Evolutionary conservation across 495 filamentous ascomycete species (phyloP).

Genomic region (Talaromyces trachyspermus): DNA sequence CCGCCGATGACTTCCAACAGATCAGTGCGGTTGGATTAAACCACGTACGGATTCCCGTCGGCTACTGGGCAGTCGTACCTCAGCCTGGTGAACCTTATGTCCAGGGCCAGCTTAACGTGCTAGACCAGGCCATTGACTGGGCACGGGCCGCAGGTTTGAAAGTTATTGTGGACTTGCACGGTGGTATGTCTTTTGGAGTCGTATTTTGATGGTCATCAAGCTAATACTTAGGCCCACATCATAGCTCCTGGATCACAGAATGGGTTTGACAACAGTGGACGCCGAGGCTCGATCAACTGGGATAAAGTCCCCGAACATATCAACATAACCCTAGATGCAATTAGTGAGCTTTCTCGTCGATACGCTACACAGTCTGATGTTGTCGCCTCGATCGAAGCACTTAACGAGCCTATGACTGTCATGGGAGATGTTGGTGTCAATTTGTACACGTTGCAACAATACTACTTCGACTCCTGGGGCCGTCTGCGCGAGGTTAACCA

Average conservation of each 20-base stretch:
- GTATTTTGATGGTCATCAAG: background rate
- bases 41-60: slow-evolving; percentile 71
- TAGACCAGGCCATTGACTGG: slow-evolving; percentile 63
- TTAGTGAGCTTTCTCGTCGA: slow-evolving; percentile 49
- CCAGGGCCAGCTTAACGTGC: slow-evolving; percentile 58
- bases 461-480: slow-evolving; percentile 57
- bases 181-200: slow-evolving; percentile 38
- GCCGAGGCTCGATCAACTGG: slow-evolving; percentile 59
- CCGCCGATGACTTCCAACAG: slow-evolving; percentile 56
- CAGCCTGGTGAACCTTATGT: slow-evolving; percentile 61
- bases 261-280: slow-evolving; percentile 72
- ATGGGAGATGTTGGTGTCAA: slow-evolving; percentile 45
- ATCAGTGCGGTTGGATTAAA: slow-evolving; percentile 62
- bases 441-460: slow-evolving; percentile 46
- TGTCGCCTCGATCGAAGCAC: slow-evolving; percentile 60
- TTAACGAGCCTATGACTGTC: slow-evolving; percentile 58
- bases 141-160: slow-evolving; percentile 54
- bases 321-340: slow-evolving; percentile 47
- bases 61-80: slow-evolving; percentile 65
- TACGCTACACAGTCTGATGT: slow-evolving; percentile 57
- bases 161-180: slow-evolving; percentile 65
- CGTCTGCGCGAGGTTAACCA: slow-evolving; percentile 42
- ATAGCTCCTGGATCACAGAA: slow-evolving; percentile 71
- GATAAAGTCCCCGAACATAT: slow-evolving; percentile 48
- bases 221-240: slow-evolving; percentile 15